Evolutionary conservation across 257 asterid species (phyloP), one percentile per base, ranked within the genome.

Genomic region (Perilla frutescens): DNA sequence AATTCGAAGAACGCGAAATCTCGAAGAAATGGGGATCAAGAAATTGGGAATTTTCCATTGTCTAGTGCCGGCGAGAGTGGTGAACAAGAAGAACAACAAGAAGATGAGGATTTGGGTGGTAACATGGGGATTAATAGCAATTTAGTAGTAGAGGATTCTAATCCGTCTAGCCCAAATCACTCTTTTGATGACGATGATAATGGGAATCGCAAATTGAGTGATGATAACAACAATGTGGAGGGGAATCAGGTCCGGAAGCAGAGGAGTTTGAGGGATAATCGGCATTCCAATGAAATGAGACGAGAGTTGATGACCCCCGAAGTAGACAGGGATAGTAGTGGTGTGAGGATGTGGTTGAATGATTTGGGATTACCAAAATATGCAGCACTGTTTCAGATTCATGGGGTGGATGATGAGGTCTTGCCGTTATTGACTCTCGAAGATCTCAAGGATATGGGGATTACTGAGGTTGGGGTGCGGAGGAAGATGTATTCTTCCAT

Each of bases 391-490:
- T 92, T 92, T 58, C 86, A 90, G 60, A 71, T 87, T 44, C 93
- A 92, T 71, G 96, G 88, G 60, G 97, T 92, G 67, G 96, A 90
- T 44, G 79, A 85, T 5, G 85, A 87, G 49, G 89, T 85, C 55
- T 68, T 90, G 45, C 89, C 90, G 3, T 77, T 82, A 36, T 78
- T 91, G 70, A 88, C 96, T 5, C 74, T 89, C 49, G 89, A 88
- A 59, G 96, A 91, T 80, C 88, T 91, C 59, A 85, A 88, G 75
- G 97, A 89, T 41, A 91, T 91, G 93, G 96, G 97, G 29, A 81
- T 91, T 20, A 69, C 26, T 47, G 84, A 85, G 1, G 90, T 88
- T 71, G 96, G 97, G 13, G 56, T 82, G 1, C 72, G 96, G 62
- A 84, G 97, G 76, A 91, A 85, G 60, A 72, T 90, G 87, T 86